Evolutionary conservation across 352 stramenopile species (phyloP).

Genomic region (Pythium volutum): DNA sequence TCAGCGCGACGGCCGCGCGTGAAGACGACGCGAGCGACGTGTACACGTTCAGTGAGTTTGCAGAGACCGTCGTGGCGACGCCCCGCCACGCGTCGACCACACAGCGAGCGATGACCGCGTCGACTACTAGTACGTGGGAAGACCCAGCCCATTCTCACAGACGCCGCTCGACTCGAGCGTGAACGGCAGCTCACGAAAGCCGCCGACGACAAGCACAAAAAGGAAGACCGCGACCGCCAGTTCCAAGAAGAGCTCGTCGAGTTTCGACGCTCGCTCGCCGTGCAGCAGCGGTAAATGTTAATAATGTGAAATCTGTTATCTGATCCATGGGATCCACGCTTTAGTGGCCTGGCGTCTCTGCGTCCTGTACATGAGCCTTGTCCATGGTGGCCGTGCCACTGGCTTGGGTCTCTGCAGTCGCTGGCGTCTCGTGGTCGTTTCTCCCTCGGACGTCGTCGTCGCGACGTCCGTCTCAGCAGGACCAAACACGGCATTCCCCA

Average conservation of each 20-base stretch:
- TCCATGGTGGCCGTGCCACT: too few relatives aligned
- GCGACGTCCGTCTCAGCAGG: constrained; percentile 2
- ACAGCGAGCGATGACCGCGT: background rate
- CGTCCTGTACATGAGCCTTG: too few relatives aligned
- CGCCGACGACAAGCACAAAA: constrained; percentile 23
- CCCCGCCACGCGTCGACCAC: background rate
- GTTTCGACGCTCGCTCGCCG: constrained; percentile 26
- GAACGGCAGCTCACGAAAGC: constrained; percentile 27
- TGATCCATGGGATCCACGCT: too few relatives aligned
- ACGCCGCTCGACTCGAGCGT: constrained; percentile 31
- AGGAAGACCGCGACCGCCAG: constrained; percentile 44
- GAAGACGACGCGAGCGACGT: constrained; percentile 6
- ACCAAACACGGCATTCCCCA: constrained; percentile 46
- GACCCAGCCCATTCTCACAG: constrained; percentile 51
- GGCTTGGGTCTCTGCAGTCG: background rate
- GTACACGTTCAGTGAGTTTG: constrained; percentile 32
- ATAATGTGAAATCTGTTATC: too few relatives aligned
- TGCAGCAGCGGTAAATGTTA: constrained; percentile 12
- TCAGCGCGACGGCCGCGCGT: background rate
- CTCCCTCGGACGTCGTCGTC: background rate
- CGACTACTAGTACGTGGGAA: constrained; percentile 33
- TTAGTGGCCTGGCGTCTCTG: too few relatives aligned
- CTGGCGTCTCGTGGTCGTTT: background rate
- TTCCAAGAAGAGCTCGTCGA: constrained; percentile 57
- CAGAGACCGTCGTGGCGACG: constrained; percentile 7